Evolutionary conservation across 2,329 filamentous ascomycete genomes (phyloP).

Genomic region (Aspergillus ustus): DNA sequence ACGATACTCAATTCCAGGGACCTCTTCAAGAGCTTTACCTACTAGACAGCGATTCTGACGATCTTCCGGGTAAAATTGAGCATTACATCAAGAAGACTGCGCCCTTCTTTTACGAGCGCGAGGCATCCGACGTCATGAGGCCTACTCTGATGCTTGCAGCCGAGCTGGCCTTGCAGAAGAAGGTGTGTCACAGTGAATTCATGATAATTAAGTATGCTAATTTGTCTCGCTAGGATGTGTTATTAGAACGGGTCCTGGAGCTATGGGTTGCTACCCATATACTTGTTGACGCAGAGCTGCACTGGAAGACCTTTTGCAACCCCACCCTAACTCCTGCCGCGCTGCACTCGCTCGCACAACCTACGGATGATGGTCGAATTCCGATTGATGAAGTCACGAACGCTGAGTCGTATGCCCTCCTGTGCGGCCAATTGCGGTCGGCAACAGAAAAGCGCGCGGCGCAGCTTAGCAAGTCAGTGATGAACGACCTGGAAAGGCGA

Average conservation of each 20-base stretch:
- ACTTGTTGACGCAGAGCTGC: constrained; percentile 54
- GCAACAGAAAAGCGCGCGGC: constrained; percentile 60
- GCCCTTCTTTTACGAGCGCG: constrained; percentile 52
- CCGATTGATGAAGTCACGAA: constrained; percentile 46
- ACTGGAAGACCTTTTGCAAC: constrained; percentile 57
- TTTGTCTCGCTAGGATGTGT: constrained; percentile 40
- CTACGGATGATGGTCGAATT: constrained; percentile 45
- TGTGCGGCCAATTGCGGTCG: constrained; percentile 59
- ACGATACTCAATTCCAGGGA: constrained; percentile 44
- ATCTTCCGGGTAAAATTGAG: constrained; percentile 58
- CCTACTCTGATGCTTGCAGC: constrained; percentile 50
- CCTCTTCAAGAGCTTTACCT: constrained; percentile 50
- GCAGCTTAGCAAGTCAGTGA: constrained; percentile 57
- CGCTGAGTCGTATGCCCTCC: constrained; percentile 53
- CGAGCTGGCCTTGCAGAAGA: constrained; percentile 44
- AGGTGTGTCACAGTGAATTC: constrained; percentile 32
- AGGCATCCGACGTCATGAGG: constrained; percentile 57
- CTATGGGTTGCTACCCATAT: constrained; percentile 62
- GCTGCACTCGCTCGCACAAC: constrained; percentile 42
- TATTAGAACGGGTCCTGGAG: constrained; percentile 58
- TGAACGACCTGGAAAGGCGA: constrained; percentile 65
- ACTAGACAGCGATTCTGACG: constrained; percentile 55
- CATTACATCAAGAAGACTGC: constrained; percentile 57
- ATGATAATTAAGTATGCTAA: not conserved
- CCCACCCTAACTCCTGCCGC: constrained; percentile 44